Evolutionary conservation across 495 filamentous ascomycete species (phyloP).

Genomic region (Neurospora sp.): DNA sequence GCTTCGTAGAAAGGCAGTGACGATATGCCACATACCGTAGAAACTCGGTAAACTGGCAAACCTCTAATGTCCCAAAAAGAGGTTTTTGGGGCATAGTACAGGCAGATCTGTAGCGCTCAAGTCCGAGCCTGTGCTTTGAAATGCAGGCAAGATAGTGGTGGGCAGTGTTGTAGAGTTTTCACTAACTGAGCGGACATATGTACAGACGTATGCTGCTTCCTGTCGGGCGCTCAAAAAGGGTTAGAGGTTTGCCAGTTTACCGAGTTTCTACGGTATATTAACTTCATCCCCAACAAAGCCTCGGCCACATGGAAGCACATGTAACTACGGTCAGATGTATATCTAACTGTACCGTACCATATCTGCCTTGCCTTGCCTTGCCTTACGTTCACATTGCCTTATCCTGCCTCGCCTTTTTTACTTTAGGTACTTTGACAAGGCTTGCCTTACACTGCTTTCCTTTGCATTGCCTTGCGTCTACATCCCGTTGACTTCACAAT

Average conservation of each 20-base stretch:
- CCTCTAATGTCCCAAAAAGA: no score
- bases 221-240: no score
- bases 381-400: background rate
- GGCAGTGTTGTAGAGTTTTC: no score
- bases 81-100: fast-evolving
- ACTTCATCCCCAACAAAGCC: background rate
- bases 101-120: no score
- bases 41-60: no score
- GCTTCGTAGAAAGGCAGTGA: background rate
- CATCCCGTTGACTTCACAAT: background rate
- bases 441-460: background rate
- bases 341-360: background rate
- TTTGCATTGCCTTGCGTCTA: background rate
- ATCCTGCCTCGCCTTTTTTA: background rate
- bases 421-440: background rate
- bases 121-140: no score
- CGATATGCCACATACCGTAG: background rate
- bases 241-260: no score
- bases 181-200: no score
- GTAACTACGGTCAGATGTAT: background rate
- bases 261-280: background rate
- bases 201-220: no score
- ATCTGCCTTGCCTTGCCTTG: background rate
- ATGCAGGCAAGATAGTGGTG: no score
- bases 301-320: background rate